A percentile compares a stretch with the other conserved stretches of the same genome.
phyloP scores from a whole-genome alignment of 139 green algal species.

The Closterium sp. region DNA sequence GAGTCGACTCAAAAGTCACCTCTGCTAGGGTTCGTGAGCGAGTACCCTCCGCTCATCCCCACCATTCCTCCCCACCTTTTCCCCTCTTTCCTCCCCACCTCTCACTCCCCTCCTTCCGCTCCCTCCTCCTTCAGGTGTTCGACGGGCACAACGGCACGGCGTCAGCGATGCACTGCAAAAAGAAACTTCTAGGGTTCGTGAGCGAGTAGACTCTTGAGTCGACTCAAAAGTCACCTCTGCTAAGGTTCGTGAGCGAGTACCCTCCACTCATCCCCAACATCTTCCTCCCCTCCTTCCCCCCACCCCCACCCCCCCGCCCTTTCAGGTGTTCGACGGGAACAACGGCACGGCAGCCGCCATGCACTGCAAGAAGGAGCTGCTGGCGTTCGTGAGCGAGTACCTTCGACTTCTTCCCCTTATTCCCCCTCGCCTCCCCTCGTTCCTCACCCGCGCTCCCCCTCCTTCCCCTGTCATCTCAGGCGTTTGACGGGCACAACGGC shows the following conservation, averaged over 20 bases:
- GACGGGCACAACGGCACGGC: constrained; percentile 69
- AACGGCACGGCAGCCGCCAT: constrained; percentile 56
- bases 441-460: too few relatives aligned
- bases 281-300: too few relatives aligned
- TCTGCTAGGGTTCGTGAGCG: too few relatives aligned
- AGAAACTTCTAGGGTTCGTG: constrained; percentile 4
- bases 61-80: too few relatives aligned
- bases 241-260: neutral
- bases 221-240: too few relatives aligned
- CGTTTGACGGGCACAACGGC: constrained; percentile 73
- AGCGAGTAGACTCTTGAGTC: too few relatives aligned
- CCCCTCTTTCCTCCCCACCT: too few relatives aligned
- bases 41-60: too few relatives aligned
- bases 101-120: constrained; percentile 40
- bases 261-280: too few relatives aligned
- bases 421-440: too few relatives aligned
- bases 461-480: neutral
- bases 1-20: too few relatives aligned
- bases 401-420: too few relatives aligned
- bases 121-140: constrained; percentile 64
- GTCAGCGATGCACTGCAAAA: neutral
- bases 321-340: constrained; percentile 66
- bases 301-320: neutral
- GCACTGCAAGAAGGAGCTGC: constrained; percentile 14
- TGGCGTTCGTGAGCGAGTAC: neutral